Percentiles rank a stretch among this genome's conserved stretches.
Evolutionary conservation across 2,329 filamentous ascomycete species (phyloP).

Genomic region (Pseudophaeomoniella oleicola): DNA sequence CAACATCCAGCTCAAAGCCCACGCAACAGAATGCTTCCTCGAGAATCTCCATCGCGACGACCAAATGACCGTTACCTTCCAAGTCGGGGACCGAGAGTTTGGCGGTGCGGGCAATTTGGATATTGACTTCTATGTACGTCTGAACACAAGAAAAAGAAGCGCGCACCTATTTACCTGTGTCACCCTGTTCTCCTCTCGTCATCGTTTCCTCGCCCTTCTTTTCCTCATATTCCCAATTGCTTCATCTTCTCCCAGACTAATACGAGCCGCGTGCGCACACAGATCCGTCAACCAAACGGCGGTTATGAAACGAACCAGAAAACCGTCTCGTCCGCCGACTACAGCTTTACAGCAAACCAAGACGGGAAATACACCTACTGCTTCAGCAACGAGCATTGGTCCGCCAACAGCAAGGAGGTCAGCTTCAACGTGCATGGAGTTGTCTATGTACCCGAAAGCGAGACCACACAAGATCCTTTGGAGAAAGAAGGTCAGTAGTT

Average conservation of each 20-base stretch:
- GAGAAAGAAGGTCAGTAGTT: conserved; percentile 76
- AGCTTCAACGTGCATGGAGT: conserved; percentile 99
- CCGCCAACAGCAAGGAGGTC: conserved; percentile 89
- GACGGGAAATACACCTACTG: conserved; percentile 93
- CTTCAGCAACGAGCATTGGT: conserved; percentile 99
- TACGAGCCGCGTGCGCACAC: conserved; percentile 1
- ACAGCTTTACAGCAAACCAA: conserved; percentile 70
- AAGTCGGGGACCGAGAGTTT: conserved; percentile 93
- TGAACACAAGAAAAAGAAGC: no score
- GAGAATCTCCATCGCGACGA: conserved; percentile 85
- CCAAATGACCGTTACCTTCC: conserved; percentile 96
- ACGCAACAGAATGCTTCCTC: conserved; percentile 96
- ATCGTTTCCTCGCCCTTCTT: no score
- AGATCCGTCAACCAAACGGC: conserved; percentile 67
- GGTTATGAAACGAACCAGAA: conserved; percentile 68
- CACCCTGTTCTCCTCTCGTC: no score
- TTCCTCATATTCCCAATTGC: no score
- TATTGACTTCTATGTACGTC: conserved; percentile 89
- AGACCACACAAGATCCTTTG: conserved; percentile 71
- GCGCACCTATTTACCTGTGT: no score
- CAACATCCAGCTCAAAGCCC: conserved; percentile 88
- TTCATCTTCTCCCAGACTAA: neutral
- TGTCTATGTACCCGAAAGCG: conserved; percentile 85
- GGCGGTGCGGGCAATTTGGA: conserved; percentile 88
- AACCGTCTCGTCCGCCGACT: conserved; percentile 75